Evolutionary conservation across 2,329 filamentous ascomycete species (phyloP).

Genomic region (Samsoniella hepiali): DNA sequence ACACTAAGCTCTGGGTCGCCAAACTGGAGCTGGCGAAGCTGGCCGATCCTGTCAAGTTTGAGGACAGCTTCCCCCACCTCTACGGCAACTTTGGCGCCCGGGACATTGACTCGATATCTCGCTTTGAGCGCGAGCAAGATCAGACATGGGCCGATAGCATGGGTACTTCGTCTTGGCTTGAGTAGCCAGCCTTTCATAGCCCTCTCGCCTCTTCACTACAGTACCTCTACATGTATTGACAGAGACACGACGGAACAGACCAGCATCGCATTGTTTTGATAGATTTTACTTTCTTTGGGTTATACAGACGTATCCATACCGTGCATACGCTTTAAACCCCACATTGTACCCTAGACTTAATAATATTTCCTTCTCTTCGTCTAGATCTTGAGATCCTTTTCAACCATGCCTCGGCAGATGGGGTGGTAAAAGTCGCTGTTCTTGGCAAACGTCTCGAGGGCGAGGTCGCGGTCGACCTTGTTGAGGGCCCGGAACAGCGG

Average conservation of each 20-base stretch:
- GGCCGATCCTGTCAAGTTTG: constrained; percentile 49
- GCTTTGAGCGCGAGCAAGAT: constrained; percentile 43
- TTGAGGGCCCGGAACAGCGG: constrained; percentile 77
- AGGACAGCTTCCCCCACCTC: constrained; percentile 56
- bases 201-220: too few relatives aligned
- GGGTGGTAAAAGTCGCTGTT: constrained; percentile 94
- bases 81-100: constrained; percentile 55
- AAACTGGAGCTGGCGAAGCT: constrained; percentile 51
- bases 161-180: constrained; percentile 39
- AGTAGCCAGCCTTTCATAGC: constrained; percentile 25
- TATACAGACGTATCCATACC: not conserved
- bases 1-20: constrained; percentile 45
- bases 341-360: not conserved
- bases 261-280: not conserved
- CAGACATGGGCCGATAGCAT: constrained; percentile 49
- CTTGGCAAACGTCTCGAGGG: constrained; percentile 78
- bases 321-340: not conserved
- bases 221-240: not conserved
- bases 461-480: constrained; percentile 69
- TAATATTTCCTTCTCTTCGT: not conserved
- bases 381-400: constrained; percentile 68
- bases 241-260: not conserved
- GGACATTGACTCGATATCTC: constrained; percentile 47
- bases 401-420: constrained; percentile 81
- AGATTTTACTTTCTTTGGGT: not conserved